Evolutionary conservation across 2,329 filamentous ascomycete species (phyloP), one percentile per base, ranked within the genome.

Genomic region (Penicillium sp.): DNA sequence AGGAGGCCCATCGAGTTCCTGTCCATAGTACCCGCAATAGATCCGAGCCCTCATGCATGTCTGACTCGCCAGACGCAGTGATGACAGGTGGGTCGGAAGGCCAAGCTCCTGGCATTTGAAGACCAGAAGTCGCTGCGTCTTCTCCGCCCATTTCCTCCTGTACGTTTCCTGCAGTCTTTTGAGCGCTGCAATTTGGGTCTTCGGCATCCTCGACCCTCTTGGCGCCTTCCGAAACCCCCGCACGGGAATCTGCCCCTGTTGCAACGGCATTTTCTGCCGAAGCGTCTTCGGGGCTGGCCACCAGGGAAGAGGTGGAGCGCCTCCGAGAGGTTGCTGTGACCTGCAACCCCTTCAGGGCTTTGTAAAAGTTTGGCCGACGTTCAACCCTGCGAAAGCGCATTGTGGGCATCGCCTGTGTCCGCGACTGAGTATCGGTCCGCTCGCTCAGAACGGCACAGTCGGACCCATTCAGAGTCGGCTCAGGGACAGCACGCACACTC

Each of bases 161-260:
- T 26, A 8, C 32, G 31, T 48, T 40, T 43, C 10, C 39, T 26
- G 46, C 40, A 31, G 10, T 8, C 39, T 32, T 17, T 24, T 31
- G 39, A 37, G 31, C 39, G 28, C 37, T 28, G 45, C 29, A 6
- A 26, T 29, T 9, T 8, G 17, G 22, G 38, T 4, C 19, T 21
- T 45, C 17, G 38, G 45, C 37, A 3, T 21, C 29, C 45, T 47
- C 21, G 6, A 34, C 32, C 39, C 19, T 48, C 40, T 40, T 22
- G 19, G 44, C 15, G 24, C 44, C 44, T 19, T 46, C n/a, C 33
- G 43, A 45, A 46, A 46, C 44, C 46, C 39, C 46, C 40, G 46
- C 46, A 48, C 46, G 31, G 46, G 46, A 48, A 42, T 48, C 32
- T 43, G 31, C 24, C 37, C 22, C 45, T 45, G 43, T 38, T 45